Percentiles rank a stretch among this genome's conserved stretches.
phyloP scores from a whole-genome alignment of 2,329 filamentous ascomycete species.

The Beauveria asiatica region DNA sequence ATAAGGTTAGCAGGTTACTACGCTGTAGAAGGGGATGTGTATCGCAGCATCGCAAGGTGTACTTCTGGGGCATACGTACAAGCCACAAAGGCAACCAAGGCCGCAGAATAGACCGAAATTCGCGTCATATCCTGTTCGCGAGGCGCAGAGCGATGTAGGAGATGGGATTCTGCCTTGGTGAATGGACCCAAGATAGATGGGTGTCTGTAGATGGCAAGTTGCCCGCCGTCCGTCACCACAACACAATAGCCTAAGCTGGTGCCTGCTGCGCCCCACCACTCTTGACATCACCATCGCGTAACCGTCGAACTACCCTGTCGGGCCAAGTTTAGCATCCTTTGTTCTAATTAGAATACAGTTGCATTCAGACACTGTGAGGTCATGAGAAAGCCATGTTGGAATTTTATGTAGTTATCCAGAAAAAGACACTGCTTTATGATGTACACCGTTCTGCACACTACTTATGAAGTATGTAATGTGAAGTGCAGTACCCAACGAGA shows the following conservation, averaged over 20 bases:
- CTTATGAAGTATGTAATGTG: not conserved
- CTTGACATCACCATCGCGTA: slow-evolving; percentile 1
- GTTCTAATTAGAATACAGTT: not conserved
- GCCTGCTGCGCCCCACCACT: not conserved
- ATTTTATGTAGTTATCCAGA: too few species aligned
- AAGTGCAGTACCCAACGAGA: not conserved
- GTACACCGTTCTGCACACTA: not conserved
- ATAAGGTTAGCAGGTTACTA: not conserved
- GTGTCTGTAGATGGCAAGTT: not conserved
- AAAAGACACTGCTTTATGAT: not conserved
- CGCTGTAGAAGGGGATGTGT: not conserved
- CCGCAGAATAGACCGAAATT: slow-evolving; percentile 33
- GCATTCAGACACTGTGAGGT: too few species aligned
- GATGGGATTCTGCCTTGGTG: not conserved
- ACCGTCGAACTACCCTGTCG: not conserved
- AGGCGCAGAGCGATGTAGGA: not conserved
- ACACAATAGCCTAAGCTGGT: not conserved
- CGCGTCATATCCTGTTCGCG: slow-evolving; percentile 30
- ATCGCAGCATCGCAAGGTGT: not conserved
- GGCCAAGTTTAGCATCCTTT: not conserved
- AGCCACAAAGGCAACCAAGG: slow-evolving; percentile 33
- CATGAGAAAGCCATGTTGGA: too few species aligned
- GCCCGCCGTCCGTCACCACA: not conserved
- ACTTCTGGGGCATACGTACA: slow-evolving; percentile 26
- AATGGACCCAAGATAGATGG: not conserved